phyloP scores from a whole-genome alignment of 2,329 filamentous ascomycete genomes.

The Gnomoniopsis smithogilvyi region DNA sequence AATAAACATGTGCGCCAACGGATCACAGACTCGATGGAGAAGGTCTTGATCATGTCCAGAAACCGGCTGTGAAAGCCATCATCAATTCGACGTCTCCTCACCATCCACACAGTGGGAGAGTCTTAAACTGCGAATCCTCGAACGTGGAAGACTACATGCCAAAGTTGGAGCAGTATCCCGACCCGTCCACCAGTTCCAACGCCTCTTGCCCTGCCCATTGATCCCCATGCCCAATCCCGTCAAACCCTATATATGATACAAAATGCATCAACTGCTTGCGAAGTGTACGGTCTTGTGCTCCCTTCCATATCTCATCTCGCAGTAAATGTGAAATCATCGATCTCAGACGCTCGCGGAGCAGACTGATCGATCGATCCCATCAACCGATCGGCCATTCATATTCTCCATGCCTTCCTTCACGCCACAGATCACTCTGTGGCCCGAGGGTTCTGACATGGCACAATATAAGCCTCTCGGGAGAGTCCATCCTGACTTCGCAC shows the following conservation, averaged over 20 bases:
- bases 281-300: not conserved
- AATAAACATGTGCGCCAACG: not conserved
- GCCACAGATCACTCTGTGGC: not conserved
- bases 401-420: not conserved
- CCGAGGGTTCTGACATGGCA: not conserved
- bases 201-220: constrained; percentile 2
- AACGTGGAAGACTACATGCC: not conserved
- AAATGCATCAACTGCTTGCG: constrained; percentile 13
- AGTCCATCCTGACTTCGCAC: not conserved
- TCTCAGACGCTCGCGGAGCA: not conserved
- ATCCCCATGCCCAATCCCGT: not conserved
- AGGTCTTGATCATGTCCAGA: not conserved
- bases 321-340: not conserved
- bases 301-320: not conserved
- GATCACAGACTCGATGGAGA: not conserved
- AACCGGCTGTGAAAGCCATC: constrained; percentile 4
- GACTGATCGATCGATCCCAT: not conserved
- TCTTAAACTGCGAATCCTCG: not conserved
- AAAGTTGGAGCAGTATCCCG: not conserved
- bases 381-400: not conserved
- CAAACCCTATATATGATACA: constrained; percentile 15
- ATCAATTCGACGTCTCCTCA: not conserved
- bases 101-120: not conserved
- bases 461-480: not conserved
- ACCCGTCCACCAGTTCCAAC: constrained; percentile 2